Conservation (phyloP, 31 red algal genomes). For the Porphyra umbilicalis region DNA sequence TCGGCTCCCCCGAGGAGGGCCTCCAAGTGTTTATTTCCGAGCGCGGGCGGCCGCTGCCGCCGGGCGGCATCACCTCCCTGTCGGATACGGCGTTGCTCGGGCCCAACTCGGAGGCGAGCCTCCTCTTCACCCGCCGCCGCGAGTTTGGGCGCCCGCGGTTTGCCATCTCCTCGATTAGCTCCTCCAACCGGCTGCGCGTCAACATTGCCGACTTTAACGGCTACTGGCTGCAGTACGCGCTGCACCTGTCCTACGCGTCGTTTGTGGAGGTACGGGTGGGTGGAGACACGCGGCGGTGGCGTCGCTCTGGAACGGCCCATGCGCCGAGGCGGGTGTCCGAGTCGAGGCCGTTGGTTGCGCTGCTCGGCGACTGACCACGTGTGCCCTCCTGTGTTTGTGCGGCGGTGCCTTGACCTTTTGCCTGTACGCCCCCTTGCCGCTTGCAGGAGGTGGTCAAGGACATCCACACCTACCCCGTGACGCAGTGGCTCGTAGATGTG, state of each 20-base stretch:
- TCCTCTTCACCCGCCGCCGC: neutral
- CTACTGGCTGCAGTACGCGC: neutral
- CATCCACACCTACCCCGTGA: slow-evolving; percentile 16
- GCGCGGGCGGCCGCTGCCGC: neutral
- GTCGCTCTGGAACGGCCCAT: too few relatives aligned
- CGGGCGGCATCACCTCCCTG: neutral
- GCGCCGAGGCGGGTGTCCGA: too few relatives aligned
- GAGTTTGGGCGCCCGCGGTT: neutral
- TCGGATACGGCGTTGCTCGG: neutral
- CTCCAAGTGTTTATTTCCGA: slow-evolving; percentile 29
- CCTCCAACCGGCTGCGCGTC: neutral
- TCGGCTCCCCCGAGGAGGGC: slow-evolving; percentile 14
- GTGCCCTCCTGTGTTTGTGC: too few relatives aligned
- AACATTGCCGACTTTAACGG: neutral
- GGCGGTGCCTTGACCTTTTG: too few relatives aligned
- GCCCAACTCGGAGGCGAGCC: neutral
- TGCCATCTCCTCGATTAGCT: neutral
- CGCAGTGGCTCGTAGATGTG: slow-evolving; percentile 33
- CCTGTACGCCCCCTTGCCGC: too few relatives aligned
- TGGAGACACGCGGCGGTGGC: too few relatives aligned
- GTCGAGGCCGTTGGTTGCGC: too few relatives aligned
- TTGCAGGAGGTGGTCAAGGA: neutral
- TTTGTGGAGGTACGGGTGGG: too few relatives aligned
- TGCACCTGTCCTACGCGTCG: neutral
- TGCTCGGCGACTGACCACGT: too few relatives aligned